Percentiles rank a stretch among this genome's conserved stretches.
These are phyloP conservation scores for Annulohypoxylon maeteangense DNA, from an alignment of 495 filamentous ascomycete genomes.

Conservation along the genomic window DNA sequence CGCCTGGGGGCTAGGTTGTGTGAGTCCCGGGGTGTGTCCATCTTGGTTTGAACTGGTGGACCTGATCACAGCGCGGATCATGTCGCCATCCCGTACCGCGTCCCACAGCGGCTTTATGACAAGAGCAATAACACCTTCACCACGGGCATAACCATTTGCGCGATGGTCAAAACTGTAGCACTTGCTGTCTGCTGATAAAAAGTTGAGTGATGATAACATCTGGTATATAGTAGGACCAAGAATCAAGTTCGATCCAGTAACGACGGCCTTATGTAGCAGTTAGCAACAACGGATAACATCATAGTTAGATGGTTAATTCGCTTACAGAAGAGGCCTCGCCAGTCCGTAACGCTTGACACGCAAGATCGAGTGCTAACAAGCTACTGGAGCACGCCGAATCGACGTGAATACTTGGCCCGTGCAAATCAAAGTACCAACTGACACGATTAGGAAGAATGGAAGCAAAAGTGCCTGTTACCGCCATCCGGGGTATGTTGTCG, in stretches of 20 bases:
- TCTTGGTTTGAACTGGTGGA: constrained; percentile 64
- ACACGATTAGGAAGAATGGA: constrained; percentile 64
- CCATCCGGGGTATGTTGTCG: constrained; percentile 35
- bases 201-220: constrained; percentile 44
- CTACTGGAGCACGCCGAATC: constrained; percentile 87
- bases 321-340: constrained; percentile 45
- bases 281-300: not conserved
- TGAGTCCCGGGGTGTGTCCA: constrained; percentile 62
- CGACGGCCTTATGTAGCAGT: constrained; percentile 51
- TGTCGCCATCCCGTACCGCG: constrained; percentile 60
- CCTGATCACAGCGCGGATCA: constrained; percentile 69
- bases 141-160: constrained; percentile 71
- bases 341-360: constrained; percentile 76
- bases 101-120: constrained; percentile 64
- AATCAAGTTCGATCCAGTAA: constrained; percentile 62
- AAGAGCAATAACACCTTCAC: constrained; percentile 65
- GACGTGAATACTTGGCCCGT: constrained; percentile 67
- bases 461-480: constrained; percentile 48
- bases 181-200: constrained; percentile 51
- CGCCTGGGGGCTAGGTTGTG: constrained; percentile 58
- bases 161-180: constrained; percentile 67
- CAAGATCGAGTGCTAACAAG: constrained; percentile 64
- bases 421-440: constrained; percentile 58
- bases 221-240: constrained; percentile 54
- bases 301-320: not conserved